phyloP scores from a whole-genome alignment of 2,329 filamentous ascomycete genomes.

The Aspergillus melleus region DNA sequence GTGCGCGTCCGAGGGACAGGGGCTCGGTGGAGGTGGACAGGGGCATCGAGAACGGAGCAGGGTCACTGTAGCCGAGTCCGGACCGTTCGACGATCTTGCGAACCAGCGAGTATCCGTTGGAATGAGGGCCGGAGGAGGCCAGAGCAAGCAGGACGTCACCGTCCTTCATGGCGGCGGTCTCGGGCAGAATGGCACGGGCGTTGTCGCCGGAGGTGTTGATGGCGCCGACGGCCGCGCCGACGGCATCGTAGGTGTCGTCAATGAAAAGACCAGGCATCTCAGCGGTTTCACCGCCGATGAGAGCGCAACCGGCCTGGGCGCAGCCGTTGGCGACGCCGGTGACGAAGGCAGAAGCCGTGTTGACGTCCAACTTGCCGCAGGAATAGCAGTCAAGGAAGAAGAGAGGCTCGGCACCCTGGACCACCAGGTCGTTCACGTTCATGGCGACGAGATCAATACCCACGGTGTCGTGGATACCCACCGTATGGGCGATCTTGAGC shows the following conservation, averaged over 20 bases:
- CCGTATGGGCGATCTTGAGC: constrained; percentile 89
- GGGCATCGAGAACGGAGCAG: constrained; percentile 71
- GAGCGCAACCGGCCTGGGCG: constrained; percentile 77
- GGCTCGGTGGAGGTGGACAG: constrained; percentile 74
- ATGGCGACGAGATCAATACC: constrained; percentile 97
- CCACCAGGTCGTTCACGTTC: constrained; percentile 98
- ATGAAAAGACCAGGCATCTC: constrained; percentile 98
- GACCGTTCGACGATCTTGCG: constrained; percentile 79
- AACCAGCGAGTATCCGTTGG: constrained; percentile 96
- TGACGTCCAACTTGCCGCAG: constrained; percentile 80
- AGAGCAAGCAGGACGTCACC: constrained; percentile 88
- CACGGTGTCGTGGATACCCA: constrained; percentile 89
- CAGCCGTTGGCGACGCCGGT: constrained; percentile 88
- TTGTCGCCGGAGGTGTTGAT: constrained; percentile 58
- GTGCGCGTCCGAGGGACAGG: constrained; percentile 64
- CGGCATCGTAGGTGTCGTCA: constrained; percentile 87
- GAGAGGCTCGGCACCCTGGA: constrained; percentile 90
- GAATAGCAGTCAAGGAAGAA: constrained; percentile 99
- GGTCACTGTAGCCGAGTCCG: constrained; percentile 68
- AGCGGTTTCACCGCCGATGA: constrained; percentile 96
- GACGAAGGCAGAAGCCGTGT: constrained; percentile 80
- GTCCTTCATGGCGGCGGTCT: constrained; percentile 70
- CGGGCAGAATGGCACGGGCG: constrained; percentile 68
- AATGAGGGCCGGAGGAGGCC: constrained; percentile 84
- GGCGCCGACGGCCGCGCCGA: constrained; percentile 84